Percentiles rank a stretch among this genome's conserved stretches.
These are phyloP conservation scores for Coemansia umbellata DNA, from an alignment of 192 early-diverging fungal species.

Conservation along the genomic window DNA sequence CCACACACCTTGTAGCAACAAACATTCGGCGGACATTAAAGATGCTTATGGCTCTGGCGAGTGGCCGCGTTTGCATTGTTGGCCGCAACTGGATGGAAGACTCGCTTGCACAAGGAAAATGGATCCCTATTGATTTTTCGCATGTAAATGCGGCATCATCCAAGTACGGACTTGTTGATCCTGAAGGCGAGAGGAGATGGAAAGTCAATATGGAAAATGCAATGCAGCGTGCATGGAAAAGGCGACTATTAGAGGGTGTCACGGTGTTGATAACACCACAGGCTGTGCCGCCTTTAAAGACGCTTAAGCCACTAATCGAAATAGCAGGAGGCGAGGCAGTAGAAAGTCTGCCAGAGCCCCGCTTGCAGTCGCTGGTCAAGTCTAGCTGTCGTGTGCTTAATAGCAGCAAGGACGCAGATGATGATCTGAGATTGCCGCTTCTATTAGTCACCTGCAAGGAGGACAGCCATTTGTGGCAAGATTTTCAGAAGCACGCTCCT, in stretches of 20 bases:
- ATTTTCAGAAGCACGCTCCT: conserved; percentile 7
- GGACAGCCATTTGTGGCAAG: conserved; percentile 31
- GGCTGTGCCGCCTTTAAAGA: conserved; percentile 15
- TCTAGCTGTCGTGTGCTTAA: conserved; percentile 8
- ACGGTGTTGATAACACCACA: conserved; percentile 38
- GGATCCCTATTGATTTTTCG: conserved; percentile 22
- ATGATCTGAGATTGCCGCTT: conserved; percentile 20
- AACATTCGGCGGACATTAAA: conserved; percentile 59
- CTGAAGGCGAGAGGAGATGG: conserved; percentile 26
- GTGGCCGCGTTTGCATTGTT: conserved; percentile 31
- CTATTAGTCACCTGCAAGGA: conserved; percentile 35
- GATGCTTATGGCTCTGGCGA: conserved; percentile 42
- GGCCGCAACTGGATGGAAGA: conserved; percentile 32
- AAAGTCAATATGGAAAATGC: conserved; percentile 20
- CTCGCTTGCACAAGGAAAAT: conserved; percentile 25
- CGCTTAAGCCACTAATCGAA: conserved; percentile 36
- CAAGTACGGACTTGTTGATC: conserved; percentile 22
- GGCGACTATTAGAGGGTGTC: conserved; percentile 34
- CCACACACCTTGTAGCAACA: conserved; percentile 58
- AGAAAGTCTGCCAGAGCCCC: conserved; percentile 4
- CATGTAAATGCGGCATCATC: conserved; percentile 1
- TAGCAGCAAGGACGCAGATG: conserved; percentile 3
- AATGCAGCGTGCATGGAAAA: conserved; percentile 13
- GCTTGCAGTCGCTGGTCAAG: conserved; percentile 21
- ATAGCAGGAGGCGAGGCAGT: conserved; percentile 37